Conservation (phyloP, 148 eudicot species). For the Chenopodium berlandieri region DNA sequence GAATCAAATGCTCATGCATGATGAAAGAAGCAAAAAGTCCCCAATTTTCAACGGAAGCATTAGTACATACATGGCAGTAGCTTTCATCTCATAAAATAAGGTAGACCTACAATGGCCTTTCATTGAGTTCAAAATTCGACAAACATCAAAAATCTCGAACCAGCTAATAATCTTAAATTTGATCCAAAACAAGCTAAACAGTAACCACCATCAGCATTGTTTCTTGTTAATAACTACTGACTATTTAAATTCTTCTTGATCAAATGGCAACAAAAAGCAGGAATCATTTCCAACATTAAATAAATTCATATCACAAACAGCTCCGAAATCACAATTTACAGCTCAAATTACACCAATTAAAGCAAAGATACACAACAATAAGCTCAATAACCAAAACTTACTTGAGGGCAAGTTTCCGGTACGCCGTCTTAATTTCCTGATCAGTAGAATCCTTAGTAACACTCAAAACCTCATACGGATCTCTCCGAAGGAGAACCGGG, state of each 20-base stretch:
- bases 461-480: conserved; percentile 84
- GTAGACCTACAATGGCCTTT: neutral
- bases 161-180: no score
- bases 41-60: neutral
- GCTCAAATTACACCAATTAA: conserved; percentile 2
- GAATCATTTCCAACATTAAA: neutral
- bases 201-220: neutral
- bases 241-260: neutral
- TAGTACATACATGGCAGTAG: neutral
- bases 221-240: no score
- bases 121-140: neutral
- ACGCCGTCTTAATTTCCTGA: conserved; percentile 90
- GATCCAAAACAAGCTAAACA: neutral
- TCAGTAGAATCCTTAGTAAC: conserved; percentile 77
- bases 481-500: conserved; percentile 58
- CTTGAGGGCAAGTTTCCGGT: conserved; percentile 96
- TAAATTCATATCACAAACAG: neutral
- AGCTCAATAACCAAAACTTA: conserved; percentile 26
- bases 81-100: neutral
- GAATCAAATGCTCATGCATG: neutral
- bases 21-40: neutral
- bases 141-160: neutral
- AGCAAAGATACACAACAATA: neutral
- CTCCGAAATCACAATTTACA: neutral
- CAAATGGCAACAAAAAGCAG: neutral